Conservation (phyloP, 148 eudicot genomes). For the Cornus controversa region DNA sequence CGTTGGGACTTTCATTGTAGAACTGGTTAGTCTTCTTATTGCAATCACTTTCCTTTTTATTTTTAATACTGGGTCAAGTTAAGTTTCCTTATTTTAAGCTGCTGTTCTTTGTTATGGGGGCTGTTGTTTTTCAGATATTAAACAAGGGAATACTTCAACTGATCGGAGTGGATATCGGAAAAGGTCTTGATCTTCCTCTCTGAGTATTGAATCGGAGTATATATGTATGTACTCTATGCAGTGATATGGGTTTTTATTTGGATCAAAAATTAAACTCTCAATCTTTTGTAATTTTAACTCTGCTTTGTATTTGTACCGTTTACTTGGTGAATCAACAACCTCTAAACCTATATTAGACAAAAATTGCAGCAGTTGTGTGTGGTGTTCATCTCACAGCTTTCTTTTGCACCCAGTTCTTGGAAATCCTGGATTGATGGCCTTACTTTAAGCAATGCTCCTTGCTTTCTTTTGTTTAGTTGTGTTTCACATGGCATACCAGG, state of each 20-base stretch:
- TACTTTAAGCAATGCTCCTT: too few relatives aligned
- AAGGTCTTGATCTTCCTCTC: conserved; percentile 96
- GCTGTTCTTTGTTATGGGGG: not conserved
- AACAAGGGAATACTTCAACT: conserved; percentile 86
- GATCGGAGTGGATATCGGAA: conserved; percentile 87
- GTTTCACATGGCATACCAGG: too few relatives aligned
- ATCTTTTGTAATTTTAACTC: not conserved
- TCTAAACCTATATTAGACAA: not conserved
- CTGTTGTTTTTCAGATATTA: conserved; percentile 51
- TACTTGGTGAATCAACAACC: conserved; percentile 2
- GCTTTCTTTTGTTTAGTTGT: too few relatives aligned
- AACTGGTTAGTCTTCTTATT: conserved; percentile 43
- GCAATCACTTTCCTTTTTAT: not conserved
- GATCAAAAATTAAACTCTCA: not conserved
- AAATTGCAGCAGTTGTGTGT: not conserved
- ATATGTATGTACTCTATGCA: not conserved
- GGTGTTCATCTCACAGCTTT: not conserved
- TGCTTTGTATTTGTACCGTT: too few relatives aligned
- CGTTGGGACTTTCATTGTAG: conserved; percentile 84
- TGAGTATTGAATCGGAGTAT: conserved; percentile 23
- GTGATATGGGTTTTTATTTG: not conserved
- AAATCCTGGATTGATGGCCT: too few relatives aligned
- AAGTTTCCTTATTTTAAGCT: not conserved
- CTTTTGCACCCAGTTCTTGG: too few relatives aligned
- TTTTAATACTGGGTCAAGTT: too few relatives aligned